Evolutionary conservation across 805 yeast species (phyloP).

Genomic region (Schwanniomyces polymorphus): DNA sequence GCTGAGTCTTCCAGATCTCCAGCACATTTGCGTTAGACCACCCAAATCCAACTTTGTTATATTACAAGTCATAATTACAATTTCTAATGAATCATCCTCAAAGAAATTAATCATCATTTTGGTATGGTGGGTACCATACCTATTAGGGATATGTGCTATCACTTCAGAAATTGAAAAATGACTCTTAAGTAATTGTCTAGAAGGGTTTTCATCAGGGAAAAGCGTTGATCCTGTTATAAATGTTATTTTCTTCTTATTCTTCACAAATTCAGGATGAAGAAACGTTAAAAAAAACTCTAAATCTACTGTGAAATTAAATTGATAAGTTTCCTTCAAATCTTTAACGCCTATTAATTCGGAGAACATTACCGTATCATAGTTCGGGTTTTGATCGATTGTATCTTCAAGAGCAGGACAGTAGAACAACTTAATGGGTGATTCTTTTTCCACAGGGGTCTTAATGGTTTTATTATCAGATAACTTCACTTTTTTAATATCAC

Average conservation of each 20-base stretch:
- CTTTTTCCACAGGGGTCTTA: background rate
- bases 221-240: conserved; percentile 30
- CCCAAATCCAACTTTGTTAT: conserved; percentile 53
- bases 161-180: conserved; percentile 28
- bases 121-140: conserved; percentile 58
- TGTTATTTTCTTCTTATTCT: conserved; percentile 18
- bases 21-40: conserved; percentile 63
- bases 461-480: background rate
- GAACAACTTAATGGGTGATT: conserved; percentile 23
- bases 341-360: conserved; percentile 28
- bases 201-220: conserved; percentile 7
- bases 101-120: conserved; percentile 64
- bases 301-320: conserved; percentile 52
- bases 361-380: conserved; percentile 27
- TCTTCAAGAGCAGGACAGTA: conserved; percentile 24
- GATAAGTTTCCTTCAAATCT: conserved; percentile 35
- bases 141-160: conserved; percentile 29
- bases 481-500: background rate
- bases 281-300: conserved; percentile 36
- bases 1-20: conserved; percentile 55
- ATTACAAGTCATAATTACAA: conserved; percentile 62
- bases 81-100: conserved; percentile 43
- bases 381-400: conserved; percentile 10
- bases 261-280: conserved; percentile 23
- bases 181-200: conserved; percentile 9